Percentiles rank a stretch among this genome's conserved stretches.
Evolutionary conservation across 139 green algal species (phyloP).

Genomic region (Chlamydomonas asymmetrica): DNA sequence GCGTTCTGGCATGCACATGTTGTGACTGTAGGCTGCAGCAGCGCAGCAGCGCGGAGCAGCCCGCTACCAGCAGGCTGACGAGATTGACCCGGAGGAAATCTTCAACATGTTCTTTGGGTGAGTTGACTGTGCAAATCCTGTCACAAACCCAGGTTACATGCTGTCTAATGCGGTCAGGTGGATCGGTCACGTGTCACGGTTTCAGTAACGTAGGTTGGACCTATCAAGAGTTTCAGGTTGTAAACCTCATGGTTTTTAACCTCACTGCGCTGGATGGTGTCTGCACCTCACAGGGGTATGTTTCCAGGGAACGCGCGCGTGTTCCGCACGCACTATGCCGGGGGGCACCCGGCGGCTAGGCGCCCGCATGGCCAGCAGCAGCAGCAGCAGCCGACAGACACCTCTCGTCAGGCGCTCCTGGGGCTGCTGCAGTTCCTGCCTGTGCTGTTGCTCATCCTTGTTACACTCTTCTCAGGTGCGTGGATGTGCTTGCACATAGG

Average conservation of each 20-base stretch:
- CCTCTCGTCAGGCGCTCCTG: conserved; percentile 10
- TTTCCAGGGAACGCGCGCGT: conserved; percentile 14
- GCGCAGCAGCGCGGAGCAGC: not conserved
- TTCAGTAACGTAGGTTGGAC: not conserved
- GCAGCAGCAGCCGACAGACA: conserved; percentile 12
- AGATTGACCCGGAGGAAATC: conserved; percentile 69
- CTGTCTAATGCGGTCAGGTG: no score
- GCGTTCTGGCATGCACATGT: not conserved
- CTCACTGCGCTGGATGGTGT: not conserved
- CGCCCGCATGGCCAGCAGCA: conserved; percentile 17
- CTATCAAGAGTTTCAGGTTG: not conserved
- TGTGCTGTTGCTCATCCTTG: conserved; percentile 40
- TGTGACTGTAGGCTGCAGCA: conserved; percentile 12
- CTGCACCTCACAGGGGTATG: not conserved
- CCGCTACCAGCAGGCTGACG: conserved; percentile 30
- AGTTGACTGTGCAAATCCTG: not conserved
- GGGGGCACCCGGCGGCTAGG: not conserved
- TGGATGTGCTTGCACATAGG: not conserved
- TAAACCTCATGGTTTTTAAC: no score
- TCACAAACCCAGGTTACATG: not conserved
- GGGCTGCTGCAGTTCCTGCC: conserved; percentile 44
- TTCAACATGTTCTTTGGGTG: conserved; percentile 79
- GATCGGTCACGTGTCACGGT: no score
- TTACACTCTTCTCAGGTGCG: conserved; percentile 42
- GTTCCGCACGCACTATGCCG: conserved; percentile 41